Conservation (phyloP, 2,329 filamentous ascomycete species). For the Aaosphaeria pasadenensis region DNA sequence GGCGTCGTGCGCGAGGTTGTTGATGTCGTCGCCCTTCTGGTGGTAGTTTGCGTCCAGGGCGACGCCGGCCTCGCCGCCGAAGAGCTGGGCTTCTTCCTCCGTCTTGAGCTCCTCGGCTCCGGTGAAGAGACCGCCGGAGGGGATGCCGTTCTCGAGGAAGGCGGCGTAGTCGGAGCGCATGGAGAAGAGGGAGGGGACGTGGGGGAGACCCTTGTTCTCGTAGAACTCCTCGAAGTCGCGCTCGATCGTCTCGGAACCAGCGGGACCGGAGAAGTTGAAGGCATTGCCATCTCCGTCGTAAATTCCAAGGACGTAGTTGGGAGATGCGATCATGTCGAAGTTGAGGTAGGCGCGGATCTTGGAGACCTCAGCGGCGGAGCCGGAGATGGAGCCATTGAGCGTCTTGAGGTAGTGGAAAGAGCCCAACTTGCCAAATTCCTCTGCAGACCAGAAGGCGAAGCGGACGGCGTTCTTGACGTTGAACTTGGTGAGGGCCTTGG, state of each 20-base stretch:
- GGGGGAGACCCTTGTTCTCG: constrained; percentile 25
- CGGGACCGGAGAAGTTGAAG: constrained; percentile 36
- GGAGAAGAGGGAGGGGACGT: constrained; percentile 35
- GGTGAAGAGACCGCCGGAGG: constrained; percentile 40
- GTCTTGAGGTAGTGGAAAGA: constrained; percentile 37
- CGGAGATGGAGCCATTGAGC: constrained; percentile 30
- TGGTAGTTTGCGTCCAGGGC: constrained; percentile 40
- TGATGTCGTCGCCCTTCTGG: constrained; percentile 32
- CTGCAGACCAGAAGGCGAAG: constrained; percentile 40
- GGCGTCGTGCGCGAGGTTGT: constrained; percentile 36
- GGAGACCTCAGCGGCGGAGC: constrained; percentile 25
- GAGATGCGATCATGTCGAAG: constrained; percentile 43
- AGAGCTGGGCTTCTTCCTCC: constrained; percentile 31
- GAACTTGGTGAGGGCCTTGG: constrained; percentile 38
- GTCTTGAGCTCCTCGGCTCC: constrained; percentile 42
- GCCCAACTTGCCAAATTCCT: constrained; percentile 41
- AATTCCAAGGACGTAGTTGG: constrained; percentile 39
- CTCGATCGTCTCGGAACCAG: constrained; percentile 34
- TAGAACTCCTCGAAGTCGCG: constrained; percentile 36
- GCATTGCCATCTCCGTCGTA: constrained; percentile 39
- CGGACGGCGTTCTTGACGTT: constrained; percentile 40
- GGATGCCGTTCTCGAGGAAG: constrained; percentile 40
- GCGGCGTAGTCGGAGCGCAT: constrained; percentile 41
- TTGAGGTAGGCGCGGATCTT: constrained; percentile 43
- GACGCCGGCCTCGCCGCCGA: constrained; percentile 37